phyloP scores from a whole-genome alignment of 78 protist genomes.

The Dictyostelium firmibasis region DNA sequence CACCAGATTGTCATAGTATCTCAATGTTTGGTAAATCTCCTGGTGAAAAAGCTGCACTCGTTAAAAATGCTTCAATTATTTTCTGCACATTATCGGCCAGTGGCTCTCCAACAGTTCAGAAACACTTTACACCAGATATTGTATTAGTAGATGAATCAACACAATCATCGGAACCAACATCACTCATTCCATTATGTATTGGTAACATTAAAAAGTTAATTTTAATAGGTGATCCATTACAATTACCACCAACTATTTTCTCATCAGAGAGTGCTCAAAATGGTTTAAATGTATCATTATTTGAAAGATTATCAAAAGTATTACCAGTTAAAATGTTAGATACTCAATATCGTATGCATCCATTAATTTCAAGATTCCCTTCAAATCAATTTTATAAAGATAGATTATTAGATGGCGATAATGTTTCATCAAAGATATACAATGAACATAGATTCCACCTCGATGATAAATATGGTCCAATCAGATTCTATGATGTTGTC shows the following conservation, averaged over 20 bases:
- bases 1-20: constrained; percentile 13
- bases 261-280: background rate
- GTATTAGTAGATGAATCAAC: constrained; percentile 91
- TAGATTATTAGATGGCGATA: constrained; percentile 45
- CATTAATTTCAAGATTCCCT: constrained; percentile 85
- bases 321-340: constrained; percentile 33
- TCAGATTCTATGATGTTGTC: background rate
- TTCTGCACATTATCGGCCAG: constrained; percentile 74
- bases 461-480: background rate
- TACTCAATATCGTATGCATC: constrained; percentile 91
- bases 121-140: background rate
- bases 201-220: background rate
- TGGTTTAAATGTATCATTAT: background rate
- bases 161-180: constrained; percentile 84
- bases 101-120: background rate
- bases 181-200: constrained; percentile 69
- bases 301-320: constrained; percentile 14
- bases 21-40: background rate
- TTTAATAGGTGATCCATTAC: constrained; percentile 26
- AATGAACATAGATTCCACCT: background rate
- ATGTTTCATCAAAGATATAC: background rate
- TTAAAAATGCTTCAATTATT: constrained; percentile 15
- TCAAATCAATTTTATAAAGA: constrained; percentile 76
- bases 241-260: constrained; percentile 26
- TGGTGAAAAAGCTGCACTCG: background rate